A percentile compares a stretch with the other conserved stretches of the same genome.
Evolutionary conservation across 805 yeast species (phyloP).

Genomic region (Candida pseudoglaebosa): DNA sequence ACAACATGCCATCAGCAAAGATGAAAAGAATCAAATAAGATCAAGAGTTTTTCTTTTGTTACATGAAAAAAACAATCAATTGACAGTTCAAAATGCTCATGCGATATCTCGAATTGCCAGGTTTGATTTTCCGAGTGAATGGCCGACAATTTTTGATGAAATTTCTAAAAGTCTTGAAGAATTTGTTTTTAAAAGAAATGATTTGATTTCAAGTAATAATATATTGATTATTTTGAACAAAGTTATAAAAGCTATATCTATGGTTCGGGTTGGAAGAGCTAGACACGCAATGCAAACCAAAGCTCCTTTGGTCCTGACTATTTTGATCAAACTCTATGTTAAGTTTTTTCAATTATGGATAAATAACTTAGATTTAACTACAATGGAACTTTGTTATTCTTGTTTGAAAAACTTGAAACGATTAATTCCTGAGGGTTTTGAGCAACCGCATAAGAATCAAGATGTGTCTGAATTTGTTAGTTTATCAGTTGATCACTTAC

Average conservation of each 20-base stretch:
- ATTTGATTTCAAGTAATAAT: conserved; percentile 57
- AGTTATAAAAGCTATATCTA: conserved; percentile 65
- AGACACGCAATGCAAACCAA: conserved; percentile 73
- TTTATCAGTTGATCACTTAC: conserved; percentile 55
- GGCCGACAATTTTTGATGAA: conserved; percentile 79
- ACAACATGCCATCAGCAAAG: conserved; percentile 46
- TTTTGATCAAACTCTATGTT: conserved; percentile 56
- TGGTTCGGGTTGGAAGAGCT: conserved; percentile 80
- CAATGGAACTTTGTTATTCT: conserved; percentile 73
- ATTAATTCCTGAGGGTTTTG: conserved; percentile 71
- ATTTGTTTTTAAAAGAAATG: conserved; percentile 36
- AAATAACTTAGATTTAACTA: conserved; percentile 41
- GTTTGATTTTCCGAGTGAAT: conserved; percentile 79
- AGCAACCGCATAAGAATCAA: conserved; percentile 58
- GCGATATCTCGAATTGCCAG: conserved; percentile 76
- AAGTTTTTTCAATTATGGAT: conserved; percentile 64
- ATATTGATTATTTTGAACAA: conserved; percentile 68
- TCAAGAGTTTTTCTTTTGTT: conserved; percentile 53
- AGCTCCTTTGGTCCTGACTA: conserved; percentile 58
- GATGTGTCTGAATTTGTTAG: conserved; percentile 60
- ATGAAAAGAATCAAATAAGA: conserved; percentile 68
- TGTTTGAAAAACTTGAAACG: conserved; percentile 73
- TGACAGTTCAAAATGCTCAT: conserved; percentile 80
- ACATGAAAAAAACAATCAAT: conserved; percentile 68
- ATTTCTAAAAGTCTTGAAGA: conserved; percentile 43